Evolutionary conservation across 2,329 filamentous ascomycete species (phyloP).

Genomic region (Salinomyces thailandicus): DNA sequence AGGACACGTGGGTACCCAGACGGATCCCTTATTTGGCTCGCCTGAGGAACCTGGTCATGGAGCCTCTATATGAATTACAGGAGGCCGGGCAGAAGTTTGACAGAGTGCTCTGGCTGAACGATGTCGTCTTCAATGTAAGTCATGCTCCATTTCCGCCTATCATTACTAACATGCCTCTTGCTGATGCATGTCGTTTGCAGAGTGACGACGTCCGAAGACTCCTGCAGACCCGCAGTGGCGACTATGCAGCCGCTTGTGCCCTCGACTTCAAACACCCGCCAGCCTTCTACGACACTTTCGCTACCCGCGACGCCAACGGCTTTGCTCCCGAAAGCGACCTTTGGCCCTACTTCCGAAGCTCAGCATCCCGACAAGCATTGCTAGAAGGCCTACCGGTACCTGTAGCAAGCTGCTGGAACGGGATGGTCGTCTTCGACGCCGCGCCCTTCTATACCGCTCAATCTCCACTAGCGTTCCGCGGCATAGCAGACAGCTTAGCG

Average conservation of each 20-base stretch:
- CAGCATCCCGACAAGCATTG: constrained; percentile 44
- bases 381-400: constrained; percentile 44
- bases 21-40: constrained; percentile 59
- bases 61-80: constrained; percentile 45
- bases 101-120: constrained; percentile 52
- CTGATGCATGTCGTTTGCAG: constrained; percentile 22
- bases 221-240: constrained; percentile 46
- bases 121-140: constrained; percentile 50
- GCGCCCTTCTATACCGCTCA: constrained; percentile 41
- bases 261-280: constrained; percentile 56
- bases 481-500: constrained; percentile 51
- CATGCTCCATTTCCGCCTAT: constrained; percentile 2
- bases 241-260: constrained; percentile 53
- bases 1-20: constrained; percentile 45
- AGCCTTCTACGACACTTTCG: constrained; percentile 64
- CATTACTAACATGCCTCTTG: background rate
- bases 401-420: constrained; percentile 60
- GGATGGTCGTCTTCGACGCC: constrained; percentile 39
- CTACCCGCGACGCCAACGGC: constrained; percentile 48
- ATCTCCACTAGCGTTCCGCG: constrained; percentile 49
- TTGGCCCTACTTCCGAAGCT: constrained; percentile 50
- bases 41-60: constrained; percentile 53
- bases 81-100: constrained; percentile 45
- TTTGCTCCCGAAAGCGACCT: constrained; percentile 42
- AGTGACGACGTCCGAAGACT: constrained; percentile 46